Evolutionary conservation across 352 stramenopile genomes (phyloP).

Genomic region (Phytophthora quininea): DNA sequence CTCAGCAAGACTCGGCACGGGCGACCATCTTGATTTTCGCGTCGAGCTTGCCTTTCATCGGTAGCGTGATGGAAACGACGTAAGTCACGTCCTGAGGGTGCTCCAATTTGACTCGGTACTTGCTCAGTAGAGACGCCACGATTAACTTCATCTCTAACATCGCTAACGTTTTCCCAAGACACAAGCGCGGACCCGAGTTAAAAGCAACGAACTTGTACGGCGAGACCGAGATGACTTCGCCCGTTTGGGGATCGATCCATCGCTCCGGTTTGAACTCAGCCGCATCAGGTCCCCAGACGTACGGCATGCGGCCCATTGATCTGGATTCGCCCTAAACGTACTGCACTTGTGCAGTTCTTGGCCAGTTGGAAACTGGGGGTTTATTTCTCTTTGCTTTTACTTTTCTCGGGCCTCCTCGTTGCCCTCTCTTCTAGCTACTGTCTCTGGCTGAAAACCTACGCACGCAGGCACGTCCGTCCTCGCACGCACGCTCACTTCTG

Average conservation of each 20-base stretch:
- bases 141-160: conserved; percentile 85
- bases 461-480: too few species aligned
- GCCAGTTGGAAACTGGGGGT: too few species aligned
- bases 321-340: too few species aligned
- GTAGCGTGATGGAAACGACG: conserved; percentile 49
- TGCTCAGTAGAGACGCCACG: conserved; percentile 45
- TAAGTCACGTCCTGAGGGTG: conserved; percentile 42
- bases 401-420: too few species aligned
- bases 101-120: conserved; percentile 48
- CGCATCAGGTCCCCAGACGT: conserved; percentile 58
- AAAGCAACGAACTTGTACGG: conserved; percentile 70
- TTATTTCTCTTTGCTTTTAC: too few species aligned
- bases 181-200: conserved; percentile 63
- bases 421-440: too few species aligned
- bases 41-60: conserved; percentile 30
- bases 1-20: too few species aligned
- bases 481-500: too few species aligned
- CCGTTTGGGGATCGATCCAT: conserved; percentile 45
- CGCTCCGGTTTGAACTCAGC: conserved; percentile 54
- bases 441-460: too few species aligned
- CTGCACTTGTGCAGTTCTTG: too few species aligned
- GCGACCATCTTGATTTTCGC: conserved; percentile 21
- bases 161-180: conserved; percentile 65
- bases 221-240: conserved; percentile 30
- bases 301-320: conserved; percentile 42